phyloP scores from a whole-genome alignment of 139 green algal genomes.

The Chlamydomonas sphaeroides region DNA sequence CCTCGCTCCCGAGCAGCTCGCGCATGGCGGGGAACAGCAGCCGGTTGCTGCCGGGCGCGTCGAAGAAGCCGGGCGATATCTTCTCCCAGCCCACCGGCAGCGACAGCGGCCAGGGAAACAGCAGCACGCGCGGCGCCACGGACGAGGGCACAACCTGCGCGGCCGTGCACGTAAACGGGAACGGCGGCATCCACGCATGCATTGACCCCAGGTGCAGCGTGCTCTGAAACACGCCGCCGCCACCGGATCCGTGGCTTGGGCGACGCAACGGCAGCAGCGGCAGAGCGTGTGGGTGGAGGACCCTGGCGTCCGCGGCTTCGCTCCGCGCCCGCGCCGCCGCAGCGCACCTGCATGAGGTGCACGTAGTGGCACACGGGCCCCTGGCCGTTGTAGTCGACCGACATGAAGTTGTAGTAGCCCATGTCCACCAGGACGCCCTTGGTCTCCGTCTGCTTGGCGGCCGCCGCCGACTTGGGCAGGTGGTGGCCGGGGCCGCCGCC shows the following conservation, averaged over 20 bases:
- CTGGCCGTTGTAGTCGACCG: conserved; percentile 7
- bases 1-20: conserved; percentile 34
- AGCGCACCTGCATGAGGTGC: conserved; percentile 44
- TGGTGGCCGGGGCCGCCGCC: neutral
- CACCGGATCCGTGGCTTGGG: too few relatives aligned
- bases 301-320: too few relatives aligned
- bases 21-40: conserved; percentile 60
- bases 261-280: too few relatives aligned
- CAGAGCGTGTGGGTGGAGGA: too few relatives aligned
- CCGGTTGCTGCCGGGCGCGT: conserved; percentile 53
- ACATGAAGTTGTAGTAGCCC: conserved; percentile 53
- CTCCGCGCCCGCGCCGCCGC: neutral
- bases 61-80: conserved; percentile 61
- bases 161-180: too few relatives aligned
- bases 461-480: neutral
- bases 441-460: conserved; percentile 2
- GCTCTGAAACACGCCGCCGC: too few relatives aligned
- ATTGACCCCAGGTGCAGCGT: too few relatives aligned
- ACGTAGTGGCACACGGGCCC: conserved; percentile 25
- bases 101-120: conserved; percentile 62
- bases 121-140: conserved; percentile 52
- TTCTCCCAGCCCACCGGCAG: conserved; percentile 50
- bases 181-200: too few relatives aligned
- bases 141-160: conserved; percentile 32
- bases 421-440: conserved; percentile 58